phyloP scores from a whole-genome alignment of 441 rosid species.

The Croton setiger region DNA sequence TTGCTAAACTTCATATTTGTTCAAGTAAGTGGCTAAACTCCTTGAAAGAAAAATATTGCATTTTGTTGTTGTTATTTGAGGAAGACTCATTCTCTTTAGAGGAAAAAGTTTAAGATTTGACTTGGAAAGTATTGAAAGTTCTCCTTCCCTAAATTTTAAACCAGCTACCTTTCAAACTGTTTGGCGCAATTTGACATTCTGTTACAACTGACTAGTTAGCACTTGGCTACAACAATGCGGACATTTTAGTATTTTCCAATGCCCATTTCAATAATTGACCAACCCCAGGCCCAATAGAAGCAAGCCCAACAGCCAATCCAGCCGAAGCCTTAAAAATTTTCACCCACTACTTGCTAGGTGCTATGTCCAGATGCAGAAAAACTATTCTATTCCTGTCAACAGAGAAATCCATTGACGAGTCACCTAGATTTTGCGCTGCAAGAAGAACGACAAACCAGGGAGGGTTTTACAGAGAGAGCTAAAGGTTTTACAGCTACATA shows the following conservation, averaged over 20 bases:
- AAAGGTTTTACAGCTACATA: constrained; percentile 9
- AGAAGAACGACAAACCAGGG: background rate
- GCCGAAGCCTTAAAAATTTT: too few species aligned
- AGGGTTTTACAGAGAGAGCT: constrained; percentile 1
- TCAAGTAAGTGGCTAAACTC: too few species aligned
- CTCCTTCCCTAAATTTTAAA: too few species aligned
- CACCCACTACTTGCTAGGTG: background rate
- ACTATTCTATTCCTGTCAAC: background rate
- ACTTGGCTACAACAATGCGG: background rate
- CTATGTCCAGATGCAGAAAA: constrained; percentile 3
- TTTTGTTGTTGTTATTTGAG: too few species aligned
- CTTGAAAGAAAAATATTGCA: too few species aligned
- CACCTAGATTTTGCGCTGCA: background rate
- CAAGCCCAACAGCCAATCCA: too few species aligned
- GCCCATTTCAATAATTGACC: constrained; percentile 10
- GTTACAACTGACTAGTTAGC: constrained; percentile 13
- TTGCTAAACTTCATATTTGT: too few species aligned
- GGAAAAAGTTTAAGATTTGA: too few species aligned
- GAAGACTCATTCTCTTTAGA: too few species aligned
- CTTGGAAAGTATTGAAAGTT: too few species aligned
- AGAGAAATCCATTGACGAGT: constrained; percentile 3
- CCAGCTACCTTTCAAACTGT: background rate
- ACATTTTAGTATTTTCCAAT: background rate
- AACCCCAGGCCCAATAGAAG: too few species aligned
- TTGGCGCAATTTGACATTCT: constrained; percentile 10